These are phyloP conservation scores for Trichosporon sp. DNA, from an alignment of 1,284 basidiomycete genomes.

Conservation along the genomic window DNA sequence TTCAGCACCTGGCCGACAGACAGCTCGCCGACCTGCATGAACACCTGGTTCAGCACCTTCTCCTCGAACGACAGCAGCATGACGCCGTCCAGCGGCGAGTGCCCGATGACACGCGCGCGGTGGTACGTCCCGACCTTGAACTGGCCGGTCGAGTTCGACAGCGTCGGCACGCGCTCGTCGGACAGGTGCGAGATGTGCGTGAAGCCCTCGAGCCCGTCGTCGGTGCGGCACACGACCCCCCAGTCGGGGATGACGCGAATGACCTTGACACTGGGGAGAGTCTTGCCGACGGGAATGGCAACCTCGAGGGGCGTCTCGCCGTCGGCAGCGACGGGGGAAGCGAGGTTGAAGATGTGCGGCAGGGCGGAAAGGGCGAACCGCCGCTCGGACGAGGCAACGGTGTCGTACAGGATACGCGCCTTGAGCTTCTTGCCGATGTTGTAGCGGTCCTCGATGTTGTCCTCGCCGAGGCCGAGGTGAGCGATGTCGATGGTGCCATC, in stretches of 20 bases:
- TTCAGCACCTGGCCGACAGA: constrained; percentile 76
- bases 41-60: constrained; percentile 78
- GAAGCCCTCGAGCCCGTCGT: constrained; percentile 67
- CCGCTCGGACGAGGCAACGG: constrained; percentile 64
- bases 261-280: constrained; percentile 68
- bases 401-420: constrained; percentile 79
- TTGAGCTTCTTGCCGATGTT: constrained; percentile 83
- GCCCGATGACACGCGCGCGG: constrained; percentile 81
- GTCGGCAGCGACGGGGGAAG: constrained; percentile 42
- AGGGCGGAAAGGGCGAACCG: constrained; percentile 74
- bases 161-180: constrained; percentile 77
- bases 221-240: constrained; percentile 68
- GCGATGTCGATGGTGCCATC: constrained; percentile 83
- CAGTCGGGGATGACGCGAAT: constrained; percentile 71
- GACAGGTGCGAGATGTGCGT: constrained; percentile 93
- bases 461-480: constrained; percentile 59
- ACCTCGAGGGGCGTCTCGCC: constrained; percentile 52
- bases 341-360: constrained; percentile 65
- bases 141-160: constrained; percentile 65
- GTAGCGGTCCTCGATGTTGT: constrained; percentile 56
- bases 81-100: constrained; percentile 81
- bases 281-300: constrained; percentile 67
- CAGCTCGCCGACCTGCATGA: constrained; percentile 80
- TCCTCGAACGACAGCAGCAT: constrained; percentile 79
- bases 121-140: constrained; percentile 78